Evolutionary conservation across 2,329 filamentous ascomycete genomes (phyloP), one percentile per base, ranked within the genome.

Genomic region (Sclerotinia glacialis): DNA sequence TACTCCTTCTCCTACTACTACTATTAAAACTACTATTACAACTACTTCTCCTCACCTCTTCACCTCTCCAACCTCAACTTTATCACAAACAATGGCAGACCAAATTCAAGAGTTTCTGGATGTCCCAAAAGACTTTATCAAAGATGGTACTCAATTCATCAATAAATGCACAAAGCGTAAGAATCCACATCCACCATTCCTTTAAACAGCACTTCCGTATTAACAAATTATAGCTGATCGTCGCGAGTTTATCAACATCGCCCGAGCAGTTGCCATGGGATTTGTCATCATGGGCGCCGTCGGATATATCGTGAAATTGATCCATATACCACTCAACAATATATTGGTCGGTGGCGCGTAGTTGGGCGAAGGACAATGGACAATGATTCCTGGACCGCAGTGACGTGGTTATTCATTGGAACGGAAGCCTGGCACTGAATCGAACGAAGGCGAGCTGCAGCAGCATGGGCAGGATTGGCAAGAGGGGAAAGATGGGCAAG

Each of bases 71-170:
- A 47, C 42, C 58, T 65, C 34, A 37, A 40, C 23, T 21, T 42
- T 56, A n/a, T n/a, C 66, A 59, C 69, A 68, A 40, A 76, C 69
- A 70, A 81, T 82, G 80, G 80, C 82, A 71, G 84, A 86, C 72
- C 83, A 86, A 78, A 76, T 86, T 71, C 83, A 85, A 76, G 83
- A 86, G 71, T 77, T 86, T 71, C 79, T 83, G 72, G 84, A 86
- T 67, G 81, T 83, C 74, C 81, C 81, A 37, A 77, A 77, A 69
- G 80, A 83, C 69, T 83, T 83, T 72, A 71, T 83, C 60, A 77
- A 74, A 65, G 79, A 80, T 40, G 79, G 79, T 64, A 77, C 77
- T 34, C 76, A 78, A 66, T 80, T 80, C 73, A 74, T 80, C 65
- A 78, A 78, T 69, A 74, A 77, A 70, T 80, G 79, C 76, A 80